Conservation (phyloP, 1,284 basidiomycete species). For the Marasmius oreades region DNA sequence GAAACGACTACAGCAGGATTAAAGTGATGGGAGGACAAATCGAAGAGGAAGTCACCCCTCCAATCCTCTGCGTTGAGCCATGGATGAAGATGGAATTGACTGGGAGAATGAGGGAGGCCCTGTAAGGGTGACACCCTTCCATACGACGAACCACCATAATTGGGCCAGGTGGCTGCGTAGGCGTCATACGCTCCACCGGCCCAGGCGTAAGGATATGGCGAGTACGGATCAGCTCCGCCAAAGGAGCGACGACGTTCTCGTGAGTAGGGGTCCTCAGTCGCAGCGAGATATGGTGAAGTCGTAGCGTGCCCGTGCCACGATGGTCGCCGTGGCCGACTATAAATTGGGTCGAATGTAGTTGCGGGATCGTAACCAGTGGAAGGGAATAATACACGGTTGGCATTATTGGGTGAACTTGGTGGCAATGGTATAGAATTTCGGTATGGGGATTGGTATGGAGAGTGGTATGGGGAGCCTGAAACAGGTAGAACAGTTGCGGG, state of each 20-base stretch:
- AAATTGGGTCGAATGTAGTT: background rate
- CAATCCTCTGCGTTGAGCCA: slow-evolving; percentile 54
- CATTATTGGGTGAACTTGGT: slow-evolving; percentile 18
- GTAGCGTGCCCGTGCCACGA: slow-evolving; percentile 19
- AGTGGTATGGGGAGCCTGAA: slow-evolving; percentile 20
- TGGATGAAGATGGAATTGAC: slow-evolving; percentile 49
- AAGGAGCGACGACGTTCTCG: slow-evolving; percentile 41
- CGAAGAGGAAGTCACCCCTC: slow-evolving; percentile 46
- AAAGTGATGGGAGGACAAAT: slow-evolving; percentile 47
- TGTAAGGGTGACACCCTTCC: slow-evolving; percentile 9
- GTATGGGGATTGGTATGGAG: slow-evolving; percentile 22
- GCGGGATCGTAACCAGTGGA: background rate
- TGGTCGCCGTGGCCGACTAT: slow-evolving; percentile 11
- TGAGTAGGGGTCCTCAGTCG: slow-evolving; percentile 15
- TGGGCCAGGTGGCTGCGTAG: background rate
- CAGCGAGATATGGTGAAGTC: slow-evolving; percentile 11
- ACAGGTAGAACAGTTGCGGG: slow-evolving; percentile 32
- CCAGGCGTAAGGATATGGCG: background rate
- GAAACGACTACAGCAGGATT: slow-evolving; percentile 38
- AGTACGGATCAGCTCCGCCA: slow-evolving; percentile 21
- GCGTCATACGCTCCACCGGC: slow-evolving; percentile 7
- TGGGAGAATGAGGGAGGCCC: slow-evolving; percentile 19
- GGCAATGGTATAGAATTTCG: slow-evolving; percentile 9
- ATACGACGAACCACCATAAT: slow-evolving; percentile 3
- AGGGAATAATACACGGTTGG: background rate